phyloP scores from a whole-genome alignment of 1,139 yeast species.

The Blastobotrys ciferrii region DNA sequence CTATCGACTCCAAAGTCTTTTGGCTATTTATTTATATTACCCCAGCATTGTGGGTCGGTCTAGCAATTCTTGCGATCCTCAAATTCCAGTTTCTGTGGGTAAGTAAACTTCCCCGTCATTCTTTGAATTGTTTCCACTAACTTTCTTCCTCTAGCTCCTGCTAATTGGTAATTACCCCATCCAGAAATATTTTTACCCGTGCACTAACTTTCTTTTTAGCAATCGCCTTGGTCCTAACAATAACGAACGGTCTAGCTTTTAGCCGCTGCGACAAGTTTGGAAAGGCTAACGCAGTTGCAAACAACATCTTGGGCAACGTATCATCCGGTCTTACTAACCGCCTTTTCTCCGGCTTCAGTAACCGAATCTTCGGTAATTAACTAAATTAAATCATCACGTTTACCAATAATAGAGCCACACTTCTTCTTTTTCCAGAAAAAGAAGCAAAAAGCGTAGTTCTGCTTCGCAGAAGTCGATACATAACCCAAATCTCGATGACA shows the following conservation, averaged over 20 bases:
- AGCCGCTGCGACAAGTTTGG: constrained; percentile 89
- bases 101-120: constrained; percentile 9
- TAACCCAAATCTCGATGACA: no score
- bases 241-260: constrained; percentile 85
- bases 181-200: background rate
- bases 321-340: constrained; percentile 28
- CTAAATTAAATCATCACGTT: no score
- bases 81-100: constrained; percentile 77
- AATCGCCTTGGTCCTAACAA: constrained; percentile 67
- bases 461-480: no score
- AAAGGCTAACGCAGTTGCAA: constrained; percentile 64
- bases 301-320: constrained; percentile 41
- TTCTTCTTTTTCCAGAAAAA: no score
- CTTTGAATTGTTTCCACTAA: background rate
- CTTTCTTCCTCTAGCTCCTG: constrained; percentile 26
- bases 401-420: no score
- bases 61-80: constrained; percentile 73
- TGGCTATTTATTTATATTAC: constrained; percentile 77
- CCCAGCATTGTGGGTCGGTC: constrained; percentile 70
- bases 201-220: constrained; percentile 21
- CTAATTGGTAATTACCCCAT: constrained; percentile 23
- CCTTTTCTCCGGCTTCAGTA: constrained; percentile 20
- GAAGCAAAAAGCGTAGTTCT: no score
- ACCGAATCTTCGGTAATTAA: constrained; percentile 19
- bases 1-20: constrained; percentile 84